Percentiles rank a stretch among this genome's conserved stretches.
Conservation (phyloP, 2,329 filamentous ascomycete genomes). For the Penicillium brevicompactum region DNA sequence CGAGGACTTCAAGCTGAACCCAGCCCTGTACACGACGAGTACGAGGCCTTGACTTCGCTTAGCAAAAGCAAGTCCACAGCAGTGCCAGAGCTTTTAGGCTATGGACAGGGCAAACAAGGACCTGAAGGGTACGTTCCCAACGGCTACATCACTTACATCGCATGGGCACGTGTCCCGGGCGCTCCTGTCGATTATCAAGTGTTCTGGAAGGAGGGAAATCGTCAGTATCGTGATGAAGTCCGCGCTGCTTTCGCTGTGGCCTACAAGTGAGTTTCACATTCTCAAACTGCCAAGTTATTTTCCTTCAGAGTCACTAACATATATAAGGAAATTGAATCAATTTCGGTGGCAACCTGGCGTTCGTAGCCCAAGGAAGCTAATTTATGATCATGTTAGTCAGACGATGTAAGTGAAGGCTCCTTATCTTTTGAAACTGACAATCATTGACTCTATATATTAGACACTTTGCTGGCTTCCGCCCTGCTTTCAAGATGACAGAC, state of each 20-base stretch:
- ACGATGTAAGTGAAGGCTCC: too few species aligned
- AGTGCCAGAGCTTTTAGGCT: slow-evolving; percentile 1
- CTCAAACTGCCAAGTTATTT: not conserved
- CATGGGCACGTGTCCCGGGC: slow-evolving; percentile 1
- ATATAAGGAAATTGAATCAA: too few species aligned
- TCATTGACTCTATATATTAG: too few species aligned
- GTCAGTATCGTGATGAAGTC: not conserved
- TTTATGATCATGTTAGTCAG: too few species aligned
- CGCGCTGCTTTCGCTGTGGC: not conserved
- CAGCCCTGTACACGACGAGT: not conserved
- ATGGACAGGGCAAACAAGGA: not conserved
- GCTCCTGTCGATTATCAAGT: not conserved
- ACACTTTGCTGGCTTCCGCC: too few species aligned
- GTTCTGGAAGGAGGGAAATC: not conserved
- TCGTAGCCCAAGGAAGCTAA: too few species aligned
- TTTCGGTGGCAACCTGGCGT: too few species aligned
- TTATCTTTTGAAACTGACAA: too few species aligned
- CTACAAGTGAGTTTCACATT: not conserved
- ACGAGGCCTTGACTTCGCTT: not conserved
- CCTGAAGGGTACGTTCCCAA: not conserved
- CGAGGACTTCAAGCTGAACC: not conserved
- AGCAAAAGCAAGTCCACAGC: not conserved
- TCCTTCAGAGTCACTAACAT: too few species aligned
- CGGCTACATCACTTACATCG: slow-evolving; percentile 1
- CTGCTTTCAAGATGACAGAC: too few species aligned